Evolutionary conservation across 1,284 basidiomycete species (phyloP).

Genomic region (Ceratorhiza oryzae-sativae): DNA sequence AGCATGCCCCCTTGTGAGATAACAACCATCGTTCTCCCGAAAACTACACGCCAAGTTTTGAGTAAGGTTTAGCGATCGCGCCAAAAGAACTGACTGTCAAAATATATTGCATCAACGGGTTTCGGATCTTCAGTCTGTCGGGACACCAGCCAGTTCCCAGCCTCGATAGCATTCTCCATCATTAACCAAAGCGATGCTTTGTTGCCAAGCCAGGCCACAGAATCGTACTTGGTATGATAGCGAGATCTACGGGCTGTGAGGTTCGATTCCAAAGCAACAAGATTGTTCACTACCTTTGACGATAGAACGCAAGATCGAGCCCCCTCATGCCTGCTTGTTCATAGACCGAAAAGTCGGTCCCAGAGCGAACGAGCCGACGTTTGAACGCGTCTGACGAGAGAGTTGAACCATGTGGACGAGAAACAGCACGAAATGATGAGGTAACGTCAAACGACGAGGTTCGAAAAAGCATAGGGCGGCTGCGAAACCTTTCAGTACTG

Average conservation of each 20-base stretch:
- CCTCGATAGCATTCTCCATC: conserved; percentile 68
- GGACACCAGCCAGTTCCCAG: conserved; percentile 61
- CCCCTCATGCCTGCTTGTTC: conserved; percentile 61
- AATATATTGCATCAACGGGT: conserved; percentile 61
- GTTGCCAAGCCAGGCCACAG: conserved; percentile 59
- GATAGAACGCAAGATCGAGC: conserved; percentile 77
- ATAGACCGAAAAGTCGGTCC: conserved; percentile 75
- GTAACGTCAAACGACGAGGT: conserved; percentile 64
- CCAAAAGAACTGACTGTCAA: conserved; percentile 64
- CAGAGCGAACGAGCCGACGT: conserved; percentile 65
- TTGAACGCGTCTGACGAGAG: conserved; percentile 70
- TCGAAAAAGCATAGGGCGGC: conserved; percentile 72
- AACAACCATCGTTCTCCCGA: conserved; percentile 62
- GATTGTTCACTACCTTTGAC: conserved; percentile 57
- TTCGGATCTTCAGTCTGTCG: conserved; percentile 50
- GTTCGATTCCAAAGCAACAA: not conserved
- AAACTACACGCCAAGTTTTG: conserved; percentile 56
- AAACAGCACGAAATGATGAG: conserved; percentile 57
- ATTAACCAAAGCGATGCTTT: conserved; percentile 72
- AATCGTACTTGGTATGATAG: conserved; percentile 74
- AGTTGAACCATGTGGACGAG: conserved; percentile 72
- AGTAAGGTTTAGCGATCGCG: not conserved
- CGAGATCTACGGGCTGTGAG: not conserved
- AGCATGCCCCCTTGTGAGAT: conserved; percentile 62
- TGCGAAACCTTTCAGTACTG: too few species aligned